A percentile compares a stretch with the other conserved stretches of the same genome.
phyloP scores from a whole-genome alignment of 2,329 filamentous ascomycete species.

The Dactylellina leptospora region DNA sequence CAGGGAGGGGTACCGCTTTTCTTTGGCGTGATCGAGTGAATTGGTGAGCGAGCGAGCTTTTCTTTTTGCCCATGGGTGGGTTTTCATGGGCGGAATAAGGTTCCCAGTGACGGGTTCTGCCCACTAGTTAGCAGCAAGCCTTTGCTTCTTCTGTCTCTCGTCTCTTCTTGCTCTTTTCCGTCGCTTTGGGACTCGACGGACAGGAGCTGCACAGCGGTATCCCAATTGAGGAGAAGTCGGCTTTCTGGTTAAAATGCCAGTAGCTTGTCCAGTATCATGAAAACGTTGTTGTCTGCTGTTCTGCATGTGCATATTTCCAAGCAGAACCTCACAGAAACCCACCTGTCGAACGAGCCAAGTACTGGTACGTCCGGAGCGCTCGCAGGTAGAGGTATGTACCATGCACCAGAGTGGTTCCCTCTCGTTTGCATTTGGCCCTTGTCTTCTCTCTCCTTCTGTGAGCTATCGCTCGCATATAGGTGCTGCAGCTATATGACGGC shows the following conservation, averaged over 20 bases:
- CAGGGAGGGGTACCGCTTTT: slow-evolving; percentile 49
- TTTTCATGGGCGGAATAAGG: slow-evolving; percentile 50
- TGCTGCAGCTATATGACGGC: slow-evolving; percentile 46
- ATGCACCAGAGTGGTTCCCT: slow-evolving; percentile 20
- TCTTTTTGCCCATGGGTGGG: slow-evolving; percentile 9
- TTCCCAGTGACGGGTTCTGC: slow-evolving; percentile 24
- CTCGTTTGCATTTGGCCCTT: slow-evolving; percentile 14
- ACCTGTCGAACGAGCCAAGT: too few relatives aligned
- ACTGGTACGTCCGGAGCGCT: slow-evolving; percentile 2
- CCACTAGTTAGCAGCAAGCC: slow-evolving; percentile 1
- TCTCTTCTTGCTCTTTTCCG: slow-evolving; percentile 48
- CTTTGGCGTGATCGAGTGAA: too few relatives aligned
- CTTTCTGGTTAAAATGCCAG: background rate
- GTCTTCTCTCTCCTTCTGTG: background rate
- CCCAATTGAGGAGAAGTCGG: background rate
- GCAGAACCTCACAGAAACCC: background rate
- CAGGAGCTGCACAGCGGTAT: background rate
- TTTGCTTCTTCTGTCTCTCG: slow-evolving; percentile 38
- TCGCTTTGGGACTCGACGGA: slow-evolving; percentile 2
- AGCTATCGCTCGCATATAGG: slow-evolving; percentile 44
- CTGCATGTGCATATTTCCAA: slow-evolving; percentile 23
- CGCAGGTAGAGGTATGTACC: slow-evolving; percentile 40
- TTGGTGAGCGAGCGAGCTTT: slow-evolving; percentile 9
- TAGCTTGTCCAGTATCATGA: too few relatives aligned
- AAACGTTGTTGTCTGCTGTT: background rate